These are phyloP conservation scores for Aspergillus tamarii DNA, from an alignment of 2,329 filamentous ascomycete species.

Conservation along the genomic window DNA sequence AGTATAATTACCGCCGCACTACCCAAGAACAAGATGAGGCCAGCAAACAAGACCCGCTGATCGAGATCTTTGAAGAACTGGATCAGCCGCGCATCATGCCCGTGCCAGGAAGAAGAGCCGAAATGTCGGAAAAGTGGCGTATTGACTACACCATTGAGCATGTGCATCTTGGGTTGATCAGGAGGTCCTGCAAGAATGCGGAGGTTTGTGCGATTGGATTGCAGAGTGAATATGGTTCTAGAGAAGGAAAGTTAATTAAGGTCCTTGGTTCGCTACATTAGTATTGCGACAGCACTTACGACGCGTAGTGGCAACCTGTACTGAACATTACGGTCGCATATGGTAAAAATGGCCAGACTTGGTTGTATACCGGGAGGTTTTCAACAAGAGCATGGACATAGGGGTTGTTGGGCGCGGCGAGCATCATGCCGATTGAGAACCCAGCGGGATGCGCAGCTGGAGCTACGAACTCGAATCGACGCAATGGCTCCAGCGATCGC, in stretches of 20 bases:
- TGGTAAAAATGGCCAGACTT: constrained; percentile 44
- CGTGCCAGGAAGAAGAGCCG: constrained; percentile 49
- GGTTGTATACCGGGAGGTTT: constrained; percentile 40
- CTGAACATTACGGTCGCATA: constrained; percentile 51
- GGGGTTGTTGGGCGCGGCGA: constrained; percentile 38
- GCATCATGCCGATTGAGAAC: constrained; percentile 49
- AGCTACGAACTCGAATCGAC: constrained; percentile 46
- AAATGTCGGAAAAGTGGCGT: constrained; percentile 48
- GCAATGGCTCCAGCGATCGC: constrained; percentile 44
- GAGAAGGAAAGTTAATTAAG: background rate
- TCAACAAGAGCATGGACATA: constrained; percentile 40
- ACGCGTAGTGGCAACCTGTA: constrained; percentile 49
- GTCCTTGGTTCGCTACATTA: no score
- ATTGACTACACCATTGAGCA: constrained; percentile 43
- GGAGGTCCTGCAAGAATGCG: constrained; percentile 42
- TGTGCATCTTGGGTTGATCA: constrained; percentile 35
- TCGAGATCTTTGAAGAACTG: constrained; percentile 14
- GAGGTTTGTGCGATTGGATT: constrained; percentile 34
- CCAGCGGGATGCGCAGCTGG: constrained; percentile 46
- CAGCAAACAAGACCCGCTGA: background rate
- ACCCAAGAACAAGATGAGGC: background rate
- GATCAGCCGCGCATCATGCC: constrained; percentile 36
- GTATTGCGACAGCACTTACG: constrained; percentile 27
- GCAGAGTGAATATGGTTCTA: constrained; percentile 43
- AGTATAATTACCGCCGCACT: background rate